Base-by-base conservation (phyloP, 2,329 filamentous ascomycete species). In the Lecanicillium sp. region DNA sequence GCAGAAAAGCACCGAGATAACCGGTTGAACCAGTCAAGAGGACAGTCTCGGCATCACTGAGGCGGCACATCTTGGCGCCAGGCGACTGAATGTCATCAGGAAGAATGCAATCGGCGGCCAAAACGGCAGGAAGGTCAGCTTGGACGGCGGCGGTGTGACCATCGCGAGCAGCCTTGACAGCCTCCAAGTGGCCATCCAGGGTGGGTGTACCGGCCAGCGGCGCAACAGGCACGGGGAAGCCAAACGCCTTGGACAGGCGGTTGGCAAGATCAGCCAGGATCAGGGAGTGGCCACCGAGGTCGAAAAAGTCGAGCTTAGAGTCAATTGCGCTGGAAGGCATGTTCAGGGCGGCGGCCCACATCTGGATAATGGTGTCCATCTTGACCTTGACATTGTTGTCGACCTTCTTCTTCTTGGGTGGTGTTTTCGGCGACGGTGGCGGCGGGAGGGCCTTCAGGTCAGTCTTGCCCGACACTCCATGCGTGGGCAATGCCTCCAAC, bases 381-480 rank as follows among this genome's bases (percentile, higher is more conserved):
- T 69, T 72, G 49, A 88, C 79, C 12, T 77, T 75, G 41, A 80
- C 79, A 45, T 82, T 73, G 12, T 68, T 69, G 32, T 72, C 65
- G 29, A 58, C 64, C 42, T 71, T 71, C 17, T 54, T 57, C 14
- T 59, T 49, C 13, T 56, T 54, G 29, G 51, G 54, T 5, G 65
- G 62, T 3, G 66, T 63, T 45, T 64, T 71, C 3, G 74, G 67
- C 4, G 65, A 70, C 2, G 70, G 73, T 1, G 84, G 84, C 1
- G 77, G 64, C 19, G 85, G 85, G 12, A 90, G 68, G 11, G 72
- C 68, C 56, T 86, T 86, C 40, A 84, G 66, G 49, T 90, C 81
- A 15, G 80, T 77, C 61, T 90, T 90, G 15, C 85, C 85, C 12
- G 84, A 89, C 2, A 90, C 85, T 36, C 77, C 79, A 49, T 87